These are phyloP conservation scores for Cyberlindnera misumaiensis DNA, from an alignment of 805 yeast genomes.

Conservation along the genomic window DNA sequence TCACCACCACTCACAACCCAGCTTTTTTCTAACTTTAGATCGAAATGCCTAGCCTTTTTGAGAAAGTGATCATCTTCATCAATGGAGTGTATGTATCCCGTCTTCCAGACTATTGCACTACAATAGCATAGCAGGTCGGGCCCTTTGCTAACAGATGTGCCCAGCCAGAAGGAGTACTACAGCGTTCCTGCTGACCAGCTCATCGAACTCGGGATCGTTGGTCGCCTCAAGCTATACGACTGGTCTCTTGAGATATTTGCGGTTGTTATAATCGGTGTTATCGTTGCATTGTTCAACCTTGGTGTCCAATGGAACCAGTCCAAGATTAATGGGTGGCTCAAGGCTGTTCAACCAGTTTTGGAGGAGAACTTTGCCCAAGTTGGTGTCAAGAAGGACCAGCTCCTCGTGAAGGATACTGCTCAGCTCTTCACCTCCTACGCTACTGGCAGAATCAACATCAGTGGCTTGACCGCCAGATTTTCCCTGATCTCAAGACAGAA, in stretches of 20 bases:
- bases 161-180: slow-evolving; percentile 22
- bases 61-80: neutral
- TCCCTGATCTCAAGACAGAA: slow-evolving; percentile 77
- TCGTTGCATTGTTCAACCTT: slow-evolving; percentile 42
- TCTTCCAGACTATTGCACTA: neutral
- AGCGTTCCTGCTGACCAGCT: slow-evolving; percentile 42
- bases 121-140: neutral
- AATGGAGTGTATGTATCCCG: neutral
- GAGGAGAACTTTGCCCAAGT: slow-evolving; percentile 70
- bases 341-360: slow-evolving; percentile 44
- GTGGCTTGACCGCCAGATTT: slow-evolving; percentile 52
- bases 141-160: neutral
- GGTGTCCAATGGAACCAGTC: slow-evolving; percentile 57
- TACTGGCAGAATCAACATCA: slow-evolving; percentile 79
- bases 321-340: slow-evolving; percentile 47
- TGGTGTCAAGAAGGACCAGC: slow-evolving; percentile 44
- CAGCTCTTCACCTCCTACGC: slow-evolving; percentile 64
- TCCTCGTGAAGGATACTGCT: slow-evolving; percentile 55
- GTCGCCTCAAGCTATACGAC: slow-evolving; percentile 55
- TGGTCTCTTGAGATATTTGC: slow-evolving; percentile 73
- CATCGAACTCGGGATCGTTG: slow-evolving; percentile 45
- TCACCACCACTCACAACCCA: too few species aligned
- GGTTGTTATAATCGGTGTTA: slow-evolving; percentile 40
- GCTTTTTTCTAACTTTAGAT: too few species aligned
- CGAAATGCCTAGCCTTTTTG: neutral